Base-by-base conservation (phyloP, 2,329 filamentous ascomycete species). In the Cladosporium sp. region DNA sequence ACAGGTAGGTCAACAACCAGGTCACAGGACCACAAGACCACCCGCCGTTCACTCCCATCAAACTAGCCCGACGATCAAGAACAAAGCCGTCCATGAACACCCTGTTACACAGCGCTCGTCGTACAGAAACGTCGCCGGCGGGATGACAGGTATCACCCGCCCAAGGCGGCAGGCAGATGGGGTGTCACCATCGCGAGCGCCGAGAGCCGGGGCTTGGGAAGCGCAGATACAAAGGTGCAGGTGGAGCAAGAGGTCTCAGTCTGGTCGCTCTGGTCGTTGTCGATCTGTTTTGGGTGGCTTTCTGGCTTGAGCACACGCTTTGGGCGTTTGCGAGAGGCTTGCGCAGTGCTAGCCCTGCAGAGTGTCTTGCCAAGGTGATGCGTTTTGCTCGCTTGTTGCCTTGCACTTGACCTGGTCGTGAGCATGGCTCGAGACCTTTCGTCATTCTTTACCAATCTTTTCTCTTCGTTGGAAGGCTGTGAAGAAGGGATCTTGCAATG, bases 71-170 rank as follows among this genome's bases (percentile, higher is more conserved):
- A 5, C 49, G 28, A 52, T 3, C 12, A 52, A 52, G 49, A 52
- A 29, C 23, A 52, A 52, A 52, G 23, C n/a, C 7, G 4, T 18
- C 21, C 16, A 31, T 23, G 18, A 8, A 8, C 56, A 28, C 53
- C 5, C 14, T 37, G 53, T 52, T 29, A 46, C 62, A 37, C 56
- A 29, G 29, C 18, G 50, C 46, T 23, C 21, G 61, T 44, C 50
- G 61, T 46, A 56, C 61, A 63, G 50, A 46, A 63, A 56, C 50
- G 35, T 46, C 61, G 40, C 50, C 50, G 50, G 10, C 50, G 35
- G 53, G 35, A 55, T 63, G 61, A 63, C 61, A 63, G 61, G 61
- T 26, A 31, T 55, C 52, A 55, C 52, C 49, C 60, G 60, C 29
- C 49, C 28, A 33, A 50, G 14, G 14, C 49, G 29, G 49, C 31